Evolutionary conservation across 2,329 filamentous ascomycete species (phyloP).

Genomic region (Diaporthe velutina): DNA sequence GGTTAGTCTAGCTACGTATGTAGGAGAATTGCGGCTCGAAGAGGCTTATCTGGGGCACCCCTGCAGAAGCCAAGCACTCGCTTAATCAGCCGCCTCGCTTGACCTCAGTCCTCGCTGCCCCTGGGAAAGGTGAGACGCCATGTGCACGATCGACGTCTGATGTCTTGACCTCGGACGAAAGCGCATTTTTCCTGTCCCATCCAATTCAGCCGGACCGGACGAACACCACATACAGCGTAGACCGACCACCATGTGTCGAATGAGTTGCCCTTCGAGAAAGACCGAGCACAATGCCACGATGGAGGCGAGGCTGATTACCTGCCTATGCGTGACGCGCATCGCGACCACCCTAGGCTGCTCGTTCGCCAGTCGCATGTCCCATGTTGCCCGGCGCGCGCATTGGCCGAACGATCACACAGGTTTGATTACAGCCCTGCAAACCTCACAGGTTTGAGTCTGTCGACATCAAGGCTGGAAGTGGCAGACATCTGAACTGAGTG

Average conservation of each 20-base stretch:
- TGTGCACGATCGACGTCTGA: conserved; percentile 39
- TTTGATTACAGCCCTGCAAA: background rate
- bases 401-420: background rate
- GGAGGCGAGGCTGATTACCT: background rate
- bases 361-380: background rate
- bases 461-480: background rate
- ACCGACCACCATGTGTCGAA: background rate
- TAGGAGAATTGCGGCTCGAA: conserved; percentile 27
- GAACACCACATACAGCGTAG: background rate
- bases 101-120: background rate
- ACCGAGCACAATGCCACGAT: conserved; percentile 23
- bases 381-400: background rate
- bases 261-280: background rate
- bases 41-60: conserved; percentile 4
- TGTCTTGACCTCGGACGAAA: conserved; percentile 26
- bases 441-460: background rate
- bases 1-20: background rate
- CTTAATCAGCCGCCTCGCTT: conserved; percentile 31
- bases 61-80: conserved; percentile 7
- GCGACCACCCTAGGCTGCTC: background rate
- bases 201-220: conserved; percentile 30
- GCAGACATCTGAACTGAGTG: background rate
- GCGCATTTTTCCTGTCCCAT: conserved; percentile 7
- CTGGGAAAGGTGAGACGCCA: conserved; percentile 26
- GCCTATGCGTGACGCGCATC: background rate